Evolutionary conservation across 345 rosid species (phyloP), one percentile per base, ranked within the genome.

Genomic region (Camelina laxa): DNA sequence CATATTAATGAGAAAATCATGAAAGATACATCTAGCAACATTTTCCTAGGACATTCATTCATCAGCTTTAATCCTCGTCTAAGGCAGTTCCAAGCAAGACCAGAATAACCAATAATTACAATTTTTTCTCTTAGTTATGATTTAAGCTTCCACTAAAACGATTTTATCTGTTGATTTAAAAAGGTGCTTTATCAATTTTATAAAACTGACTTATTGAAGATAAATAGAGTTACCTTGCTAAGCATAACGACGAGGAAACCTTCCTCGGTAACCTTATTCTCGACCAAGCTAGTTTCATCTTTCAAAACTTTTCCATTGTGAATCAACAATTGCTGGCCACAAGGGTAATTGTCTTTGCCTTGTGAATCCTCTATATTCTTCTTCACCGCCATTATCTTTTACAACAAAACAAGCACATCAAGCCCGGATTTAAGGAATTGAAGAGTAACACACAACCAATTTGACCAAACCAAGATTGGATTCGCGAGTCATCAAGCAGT

Each of bases 191-290:
- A 64, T 47, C 69, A 47, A 16, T 7, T 33, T 41, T 12, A 41
- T 13, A 13, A n/a, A 41, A 41, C n/a, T n/a, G n/a, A n/a, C n/a
- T n/a, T n/a, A n/a, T n/a, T n/a, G n/a, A n/a, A n/a, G n/a, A n/a
- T n/a, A n/a, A 31, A 5, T 51, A 66, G 54, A 66, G 58, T 38
- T 74, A 90, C 97, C 97, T 95, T 96, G 86, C 98, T 96, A 60
- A 96, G 99, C 99, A 96, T 96, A 67, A 96, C 99, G 50, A 96
- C 99, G 24, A 96, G 91, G 77, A 96, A 96, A 19, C 98, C 99
- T 79, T 92, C 96, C 69, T 96, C 99, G 1, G 89, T 67, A 59
- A 96, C 98, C 56, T 92, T 89, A 49, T 89, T 95, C 38, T 90
- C 94, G 6, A 84, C 86, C 49, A 95, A 70, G 4, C 94, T 89